phyloP scores from a whole-genome alignment of 1,139 yeast species.

The Debaryomyces subglobosus region DNA sequence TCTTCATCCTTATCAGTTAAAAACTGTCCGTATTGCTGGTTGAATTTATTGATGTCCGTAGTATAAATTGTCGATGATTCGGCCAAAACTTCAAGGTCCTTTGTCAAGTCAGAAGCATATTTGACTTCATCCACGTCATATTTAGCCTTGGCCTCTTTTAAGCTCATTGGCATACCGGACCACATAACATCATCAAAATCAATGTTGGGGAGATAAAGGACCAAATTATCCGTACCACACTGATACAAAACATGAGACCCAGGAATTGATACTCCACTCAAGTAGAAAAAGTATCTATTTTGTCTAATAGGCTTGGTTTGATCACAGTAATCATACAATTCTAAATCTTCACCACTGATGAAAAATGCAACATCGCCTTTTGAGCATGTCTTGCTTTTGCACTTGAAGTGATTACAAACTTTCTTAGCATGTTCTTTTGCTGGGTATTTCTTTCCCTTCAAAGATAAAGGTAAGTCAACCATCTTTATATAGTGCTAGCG shows the following conservation, averaged over 20 bases:
- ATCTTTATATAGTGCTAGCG: neutral
- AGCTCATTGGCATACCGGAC: slow-evolving; percentile 83
- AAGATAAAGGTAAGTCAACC: slow-evolving; percentile 15
- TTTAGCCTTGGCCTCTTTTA: slow-evolving; percentile 62
- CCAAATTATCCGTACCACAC: slow-evolving; percentile 55
- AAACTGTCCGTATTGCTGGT: slow-evolving; percentile 29
- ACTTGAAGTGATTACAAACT: slow-evolving; percentile 49
- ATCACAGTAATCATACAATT: slow-evolving; percentile 77
- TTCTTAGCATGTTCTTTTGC: slow-evolving; percentile 68
- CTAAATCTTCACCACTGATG: slow-evolving; percentile 67
- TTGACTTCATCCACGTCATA: slow-evolving; percentile 84
- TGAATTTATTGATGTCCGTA: slow-evolving; percentile 47
- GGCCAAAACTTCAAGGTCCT: slow-evolving; percentile 31
- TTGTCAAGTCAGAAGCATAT: slow-evolving; percentile 53
- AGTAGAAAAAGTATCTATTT: slow-evolving; percentile 84
- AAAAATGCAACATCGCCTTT: slow-evolving; percentile 42
- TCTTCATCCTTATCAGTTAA: slow-evolving; percentile 47
- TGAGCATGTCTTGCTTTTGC: slow-evolving; percentile 13
- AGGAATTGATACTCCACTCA: slow-evolving; percentile 83
- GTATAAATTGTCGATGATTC: slow-evolving; percentile 31
- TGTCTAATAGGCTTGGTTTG: slow-evolving; percentile 81
- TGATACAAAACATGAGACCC: slow-evolving; percentile 72
- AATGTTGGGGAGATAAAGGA: slow-evolving; percentile 77
- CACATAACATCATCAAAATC: slow-evolving; percentile 94
- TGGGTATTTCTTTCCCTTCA: slow-evolving; percentile 61